phyloP scores from a whole-genome alignment of 805 yeast species.

The Wickerhamiella sorbophila region DNA sequence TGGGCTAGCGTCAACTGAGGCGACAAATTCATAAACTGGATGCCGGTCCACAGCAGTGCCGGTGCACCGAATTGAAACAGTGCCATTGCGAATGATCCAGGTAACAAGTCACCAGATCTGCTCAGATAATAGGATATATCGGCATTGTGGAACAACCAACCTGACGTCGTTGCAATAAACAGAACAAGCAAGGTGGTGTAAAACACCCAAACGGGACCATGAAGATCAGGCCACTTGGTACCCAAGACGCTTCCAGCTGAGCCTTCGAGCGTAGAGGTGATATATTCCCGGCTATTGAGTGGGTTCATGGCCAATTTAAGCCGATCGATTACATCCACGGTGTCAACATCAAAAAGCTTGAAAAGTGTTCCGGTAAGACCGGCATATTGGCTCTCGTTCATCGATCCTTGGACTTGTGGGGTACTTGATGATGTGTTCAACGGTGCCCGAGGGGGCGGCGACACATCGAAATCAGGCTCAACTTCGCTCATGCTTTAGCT shows the following conservation, averaged over 20 bases:
- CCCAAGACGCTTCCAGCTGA: constrained; percentile 22
- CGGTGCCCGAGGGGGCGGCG: too few relatives aligned
- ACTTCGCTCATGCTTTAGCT: too few relatives aligned
- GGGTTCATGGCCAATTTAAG: constrained; percentile 48
- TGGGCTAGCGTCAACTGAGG: constrained; percentile 33
- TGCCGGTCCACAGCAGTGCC: constrained; percentile 33
- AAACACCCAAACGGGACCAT: constrained; percentile 85
- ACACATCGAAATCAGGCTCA: too few relatives aligned
- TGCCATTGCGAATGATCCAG: constrained; percentile 54
- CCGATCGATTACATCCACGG: constrained; percentile 43
- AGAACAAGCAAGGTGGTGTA: constrained; percentile 62
- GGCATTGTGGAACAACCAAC: constrained; percentile 46
- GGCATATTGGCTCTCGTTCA: not conserved
- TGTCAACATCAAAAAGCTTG: constrained; percentile 44
- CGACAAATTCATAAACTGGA: constrained; percentile 45
- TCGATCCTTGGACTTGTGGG: too few relatives aligned
- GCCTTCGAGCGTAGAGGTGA: constrained; percentile 17
- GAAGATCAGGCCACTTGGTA: constrained; percentile 48
- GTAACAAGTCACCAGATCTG: too few relatives aligned
- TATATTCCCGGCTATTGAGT: constrained; percentile 16
- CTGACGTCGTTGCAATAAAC: constrained; percentile 61
- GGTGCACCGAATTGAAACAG: constrained; percentile 67
- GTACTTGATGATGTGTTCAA: too few relatives aligned
- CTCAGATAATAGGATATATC: constrained; percentile 52
- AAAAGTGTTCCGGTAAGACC: constrained; percentile 3